Conservation (phyloP, 768 basidiomycete genomes). For the Xanthoconium purpureum region DNA sequence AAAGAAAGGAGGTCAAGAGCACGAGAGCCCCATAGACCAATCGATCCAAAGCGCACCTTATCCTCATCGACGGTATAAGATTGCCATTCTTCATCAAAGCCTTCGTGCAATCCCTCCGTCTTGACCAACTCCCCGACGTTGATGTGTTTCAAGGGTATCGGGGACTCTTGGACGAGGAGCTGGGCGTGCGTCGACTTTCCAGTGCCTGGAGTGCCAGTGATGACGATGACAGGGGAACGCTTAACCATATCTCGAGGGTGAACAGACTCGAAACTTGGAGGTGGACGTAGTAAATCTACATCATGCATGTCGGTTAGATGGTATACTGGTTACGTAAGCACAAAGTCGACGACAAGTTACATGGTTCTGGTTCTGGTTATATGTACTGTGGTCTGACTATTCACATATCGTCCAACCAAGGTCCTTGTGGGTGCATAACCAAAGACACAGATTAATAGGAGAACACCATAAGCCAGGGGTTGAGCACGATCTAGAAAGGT, state of each 20-base stretch:
- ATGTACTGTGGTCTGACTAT: background rate
- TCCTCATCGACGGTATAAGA: conserved; percentile 94
- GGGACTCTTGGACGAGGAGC: conserved; percentile 71
- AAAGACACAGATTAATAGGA: conserved; percentile 37
- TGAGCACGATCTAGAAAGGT: conserved; percentile 64
- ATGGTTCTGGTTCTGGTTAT: too few relatives aligned
- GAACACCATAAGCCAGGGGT: conserved; percentile 89
- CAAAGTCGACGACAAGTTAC: background rate
- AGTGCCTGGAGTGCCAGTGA: conserved; percentile 93
- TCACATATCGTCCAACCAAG: background rate
- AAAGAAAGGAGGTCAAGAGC: background rate
- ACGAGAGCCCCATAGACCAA: background rate
- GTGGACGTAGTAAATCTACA: background rate
- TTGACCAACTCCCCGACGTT: conserved; percentile 92
- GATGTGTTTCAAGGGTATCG: conserved; percentile 70
- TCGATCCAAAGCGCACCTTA: conserved; percentile 53
- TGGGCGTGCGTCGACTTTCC: conserved; percentile 94
- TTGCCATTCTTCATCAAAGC: conserved; percentile 94
- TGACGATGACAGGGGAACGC: conserved; percentile 65
- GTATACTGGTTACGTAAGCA: conserved; percentile 3
- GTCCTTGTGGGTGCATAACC: background rate
- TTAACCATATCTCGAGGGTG: conserved; percentile 9
- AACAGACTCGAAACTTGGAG: background rate
- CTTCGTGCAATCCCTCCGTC: conserved; percentile 73
- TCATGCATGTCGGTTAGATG: background rate